A percentile compares a stretch with the other conserved stretches of the same genome.
Conservation (phyloP, 2,329 filamentous ascomycete species). For the Amauroascus verrucosus region DNA sequence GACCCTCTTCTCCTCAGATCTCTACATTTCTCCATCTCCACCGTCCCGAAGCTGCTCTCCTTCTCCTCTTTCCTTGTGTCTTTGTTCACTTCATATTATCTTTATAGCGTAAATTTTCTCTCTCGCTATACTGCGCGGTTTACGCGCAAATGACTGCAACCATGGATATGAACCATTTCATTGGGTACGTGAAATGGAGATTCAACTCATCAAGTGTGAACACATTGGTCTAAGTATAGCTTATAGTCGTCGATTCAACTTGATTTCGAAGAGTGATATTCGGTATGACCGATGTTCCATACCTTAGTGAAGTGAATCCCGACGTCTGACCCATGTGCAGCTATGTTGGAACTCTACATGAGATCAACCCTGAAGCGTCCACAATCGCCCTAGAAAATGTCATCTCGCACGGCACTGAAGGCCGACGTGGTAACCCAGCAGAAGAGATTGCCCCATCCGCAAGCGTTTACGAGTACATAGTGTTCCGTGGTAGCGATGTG, state of each 20-base stretch:
- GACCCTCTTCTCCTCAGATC: slow-evolving; percentile 15
- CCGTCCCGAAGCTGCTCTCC: not conserved
- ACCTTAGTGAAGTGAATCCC: not conserved
- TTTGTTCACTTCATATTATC: slow-evolving; percentile 16
- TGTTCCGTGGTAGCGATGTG: slow-evolving; percentile 95
- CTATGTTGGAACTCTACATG: slow-evolving; percentile 90
- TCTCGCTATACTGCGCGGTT: slow-evolving; percentile 20
- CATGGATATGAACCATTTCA: slow-evolving; percentile 43
- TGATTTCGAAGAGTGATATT: slow-evolving; percentile 96
- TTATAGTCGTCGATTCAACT: slow-evolving; percentile 75
- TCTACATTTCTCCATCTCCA: not conserved
- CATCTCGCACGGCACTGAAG: slow-evolving; percentile 86
- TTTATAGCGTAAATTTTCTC: not conserved
- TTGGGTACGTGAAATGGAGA: slow-evolving; percentile 32
- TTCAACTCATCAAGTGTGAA: slow-evolving; percentile 17
- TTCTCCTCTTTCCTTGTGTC: slow-evolving; percentile 8
- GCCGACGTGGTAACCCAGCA: slow-evolving; percentile 63
- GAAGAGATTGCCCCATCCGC: slow-evolving; percentile 78
- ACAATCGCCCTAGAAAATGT: slow-evolving; percentile 97
- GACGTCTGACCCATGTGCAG: slow-evolving; percentile 39
- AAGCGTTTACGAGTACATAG: slow-evolving; percentile 94
- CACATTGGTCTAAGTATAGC: slow-evolving; percentile 9
- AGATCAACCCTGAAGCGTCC: slow-evolving; percentile 95
- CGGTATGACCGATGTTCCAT: slow-evolving; percentile 51
- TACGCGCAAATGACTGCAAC: slow-evolving; percentile 27